Evolutionary conservation across 345 rosid genomes (phyloP).

Genomic region (Rhodamnia argentea): DNA sequence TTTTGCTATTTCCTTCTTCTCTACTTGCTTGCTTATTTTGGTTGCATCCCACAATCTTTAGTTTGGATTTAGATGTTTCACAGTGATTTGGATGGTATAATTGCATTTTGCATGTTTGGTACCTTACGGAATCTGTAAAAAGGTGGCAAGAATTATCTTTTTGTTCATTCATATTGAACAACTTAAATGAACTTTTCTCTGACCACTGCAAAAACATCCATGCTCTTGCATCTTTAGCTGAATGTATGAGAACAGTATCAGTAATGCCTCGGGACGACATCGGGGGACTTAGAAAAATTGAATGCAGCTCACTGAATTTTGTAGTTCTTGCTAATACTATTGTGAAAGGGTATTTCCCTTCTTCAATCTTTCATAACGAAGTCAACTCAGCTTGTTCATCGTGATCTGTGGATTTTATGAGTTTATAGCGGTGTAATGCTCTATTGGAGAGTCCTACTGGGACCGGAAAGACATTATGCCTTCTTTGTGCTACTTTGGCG

Average conservation of each 20-base stretch:
- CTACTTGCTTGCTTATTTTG: too few species aligned
- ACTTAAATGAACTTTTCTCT: neutral
- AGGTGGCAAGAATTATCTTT: neutral
- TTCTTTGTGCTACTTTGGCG: slow-evolving; percentile 94
- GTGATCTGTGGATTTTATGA: neutral
- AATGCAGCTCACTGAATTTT: neutral
- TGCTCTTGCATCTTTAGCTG: neutral
- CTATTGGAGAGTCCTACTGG: slow-evolving; percentile 98
- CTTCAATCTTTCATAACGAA: neutral
- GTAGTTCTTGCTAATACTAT: neutral
- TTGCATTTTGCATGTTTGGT: neutral
- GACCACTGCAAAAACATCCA: neutral
- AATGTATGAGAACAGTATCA: neutral
- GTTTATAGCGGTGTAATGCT: slow-evolving; percentile 66
- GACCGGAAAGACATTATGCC: slow-evolving; percentile 91
- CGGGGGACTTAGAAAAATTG: neutral
- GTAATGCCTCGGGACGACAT: neutral
- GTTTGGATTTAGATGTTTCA: neutral
- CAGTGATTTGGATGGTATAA: neutral
- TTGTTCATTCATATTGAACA: neutral
- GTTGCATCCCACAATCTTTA: neutral
- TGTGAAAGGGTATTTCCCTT: neutral
- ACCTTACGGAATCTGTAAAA: neutral
- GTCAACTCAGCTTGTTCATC: neutral
- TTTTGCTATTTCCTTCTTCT: too few species aligned